These are phyloP conservation scores for Linnemannia hyalina DNA, from an alignment of 192 early-diverging fungal species.

Conservation along the genomic window DNA sequence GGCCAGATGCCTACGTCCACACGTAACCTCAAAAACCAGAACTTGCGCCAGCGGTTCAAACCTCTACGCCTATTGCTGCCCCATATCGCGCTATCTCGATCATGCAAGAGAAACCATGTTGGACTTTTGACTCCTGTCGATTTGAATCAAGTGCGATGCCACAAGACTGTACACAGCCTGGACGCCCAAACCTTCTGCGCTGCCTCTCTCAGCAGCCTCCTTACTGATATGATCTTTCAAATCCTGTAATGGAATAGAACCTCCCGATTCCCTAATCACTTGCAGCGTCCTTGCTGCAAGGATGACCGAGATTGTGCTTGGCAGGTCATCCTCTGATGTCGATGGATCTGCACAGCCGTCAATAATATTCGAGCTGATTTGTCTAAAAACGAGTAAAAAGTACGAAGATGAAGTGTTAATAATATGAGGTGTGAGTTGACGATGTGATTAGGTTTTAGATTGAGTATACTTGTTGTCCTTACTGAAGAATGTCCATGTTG, in stretches of 20 bases:
- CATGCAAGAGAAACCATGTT: conserved; percentile 32
- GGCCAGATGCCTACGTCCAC: neutral
- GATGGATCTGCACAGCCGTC: conserved; percentile 27
- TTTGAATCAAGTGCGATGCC: conserved; percentile 38
- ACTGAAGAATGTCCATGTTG: conserved; percentile 43
- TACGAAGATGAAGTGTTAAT: neutral
- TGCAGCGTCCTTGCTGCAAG: conserved; percentile 29
- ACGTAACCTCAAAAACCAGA: neutral
- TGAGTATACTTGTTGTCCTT: neutral
- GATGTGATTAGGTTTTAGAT: neutral
- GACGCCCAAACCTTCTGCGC: conserved; percentile 11
- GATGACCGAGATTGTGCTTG: conserved; percentile 1
- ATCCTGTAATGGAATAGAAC: conserved; percentile 15
- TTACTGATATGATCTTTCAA: conserved; percentile 35
- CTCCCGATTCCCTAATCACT: conserved; percentile 19
- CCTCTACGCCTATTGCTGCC: too few relatives aligned
- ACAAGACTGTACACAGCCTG: conserved; percentile 45
- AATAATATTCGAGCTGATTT: conserved; percentile 40
- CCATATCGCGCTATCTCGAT: neutral
- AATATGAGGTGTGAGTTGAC: neutral
- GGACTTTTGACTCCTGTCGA: conserved; percentile 39
- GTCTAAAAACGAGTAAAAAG: conserved; percentile 7
- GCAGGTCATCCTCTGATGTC: conserved; percentile 35
- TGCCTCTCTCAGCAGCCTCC: conserved; percentile 27
- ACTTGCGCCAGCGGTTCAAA: too few relatives aligned